These are phyloP conservation scores for Seiridium unicorne DNA, from an alignment of 2,329 filamentous ascomycete genomes.

Conservation along the genomic window DNA sequence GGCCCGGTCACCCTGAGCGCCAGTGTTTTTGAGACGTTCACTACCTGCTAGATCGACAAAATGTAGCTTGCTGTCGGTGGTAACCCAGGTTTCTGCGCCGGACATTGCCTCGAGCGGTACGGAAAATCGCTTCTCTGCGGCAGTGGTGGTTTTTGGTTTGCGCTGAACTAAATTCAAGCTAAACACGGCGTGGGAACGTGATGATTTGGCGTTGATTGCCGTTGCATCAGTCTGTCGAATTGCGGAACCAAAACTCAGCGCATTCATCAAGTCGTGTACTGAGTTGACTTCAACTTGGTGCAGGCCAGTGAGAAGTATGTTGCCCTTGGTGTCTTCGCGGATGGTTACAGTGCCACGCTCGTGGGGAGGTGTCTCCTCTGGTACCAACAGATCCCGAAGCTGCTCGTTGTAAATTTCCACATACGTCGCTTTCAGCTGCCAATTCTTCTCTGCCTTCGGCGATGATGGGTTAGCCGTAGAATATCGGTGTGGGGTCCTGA, in stretches of 20 bases:
- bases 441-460: conserved; percentile 65
- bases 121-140: conserved; percentile 80
- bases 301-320: conserved; percentile 89
- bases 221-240: conserved; percentile 97
- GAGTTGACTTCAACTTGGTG: conserved; percentile 87
- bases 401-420: conserved; percentile 99
- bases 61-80: conserved; percentile 95
- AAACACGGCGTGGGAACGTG: conserved; percentile 95
- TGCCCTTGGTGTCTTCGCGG: conserved; percentile 89
- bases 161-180: conserved; percentile 90
- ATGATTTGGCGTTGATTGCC: conserved; percentile 96
- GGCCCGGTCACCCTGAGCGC: conserved; percentile 89
- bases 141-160: conserved; percentile 56
- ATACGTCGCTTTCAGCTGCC: conserved; percentile 92
- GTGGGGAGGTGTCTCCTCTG: conserved; percentile 65
- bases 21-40: conserved; percentile 95
- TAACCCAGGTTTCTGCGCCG: conserved; percentile 68
- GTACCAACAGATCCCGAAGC: conserved; percentile 81
- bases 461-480: conserved; percentile 45
- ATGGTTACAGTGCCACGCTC: conserved; percentile 85
- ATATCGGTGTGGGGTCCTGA: conserved; percentile 78
- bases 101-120: conserved; percentile 80
- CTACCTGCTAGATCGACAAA: conserved; percentile 98
- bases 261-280: conserved; percentile 84
- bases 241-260: conserved; percentile 86